Evolutionary conservation across 768 basidiomycete genomes (phyloP).

Genomic region (Russula olivacea): DNA sequence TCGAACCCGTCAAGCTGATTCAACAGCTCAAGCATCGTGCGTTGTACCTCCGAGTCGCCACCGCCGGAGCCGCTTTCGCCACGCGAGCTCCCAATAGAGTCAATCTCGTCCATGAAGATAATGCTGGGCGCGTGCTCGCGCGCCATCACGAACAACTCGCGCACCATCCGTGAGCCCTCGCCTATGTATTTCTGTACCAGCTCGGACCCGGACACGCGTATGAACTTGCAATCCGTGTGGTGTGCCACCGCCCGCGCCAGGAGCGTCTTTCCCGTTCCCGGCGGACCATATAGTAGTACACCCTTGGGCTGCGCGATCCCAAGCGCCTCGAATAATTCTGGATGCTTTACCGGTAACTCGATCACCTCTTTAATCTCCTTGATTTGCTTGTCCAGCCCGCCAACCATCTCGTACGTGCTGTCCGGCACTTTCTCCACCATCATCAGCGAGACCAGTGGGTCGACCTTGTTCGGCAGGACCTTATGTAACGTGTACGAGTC

Average conservation of each 20-base stretch:
- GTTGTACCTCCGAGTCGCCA: slow-evolving; percentile 61
- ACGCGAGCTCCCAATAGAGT: slow-evolving; percentile 90
- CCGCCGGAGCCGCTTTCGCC: slow-evolving; percentile 68
- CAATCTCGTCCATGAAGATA: slow-evolving; percentile 99
- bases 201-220: slow-evolving; percentile 90
- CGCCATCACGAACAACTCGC: slow-evolving; percentile 98
- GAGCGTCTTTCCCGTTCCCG: slow-evolving; percentile 94
- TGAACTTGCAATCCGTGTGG: slow-evolving; percentile 97
- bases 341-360: slow-evolving; percentile 95
- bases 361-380: slow-evolving; percentile 99
- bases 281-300: slow-evolving; percentile 91
- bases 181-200: slow-evolving; percentile 98
- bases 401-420: slow-evolving; percentile 99
- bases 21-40: slow-evolving; percentile 60
- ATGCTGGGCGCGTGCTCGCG: slow-evolving; percentile 95
- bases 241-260: slow-evolving; percentile 94
- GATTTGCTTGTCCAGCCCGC: slow-evolving; percentile 95
- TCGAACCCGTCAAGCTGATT: slow-evolving; percentile 66
- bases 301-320: slow-evolving; percentile 98
- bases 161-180: slow-evolving; percentile 93
- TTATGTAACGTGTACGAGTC: slow-evolving; percentile 97
- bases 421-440: slow-evolving; percentile 99
- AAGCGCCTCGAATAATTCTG: slow-evolving; percentile 87
- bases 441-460: slow-evolving; percentile 97
- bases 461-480: slow-evolving; percentile 95